Conservation (phyloP, 306 rosid species). For the Arachis stenosperma region DNA sequence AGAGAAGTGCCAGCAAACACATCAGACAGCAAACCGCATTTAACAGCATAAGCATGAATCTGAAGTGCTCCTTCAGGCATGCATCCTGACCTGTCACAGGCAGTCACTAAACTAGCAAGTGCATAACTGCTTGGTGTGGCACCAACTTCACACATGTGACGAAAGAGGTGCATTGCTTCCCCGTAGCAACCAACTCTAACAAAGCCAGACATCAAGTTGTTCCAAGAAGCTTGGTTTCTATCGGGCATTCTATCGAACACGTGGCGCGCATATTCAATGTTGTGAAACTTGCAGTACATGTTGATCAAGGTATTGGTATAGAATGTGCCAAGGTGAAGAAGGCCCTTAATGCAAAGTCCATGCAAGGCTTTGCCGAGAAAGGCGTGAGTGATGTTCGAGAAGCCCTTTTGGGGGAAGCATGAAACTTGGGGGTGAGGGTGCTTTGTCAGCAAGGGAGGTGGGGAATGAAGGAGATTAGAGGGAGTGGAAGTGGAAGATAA, state of each 20-base stretch:
- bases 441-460: constrained; percentile 42
- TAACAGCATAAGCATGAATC: constrained; percentile 73
- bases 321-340: constrained; percentile 56
- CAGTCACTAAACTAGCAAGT: constrained; percentile 76
- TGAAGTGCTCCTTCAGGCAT: constrained; percentile 66
- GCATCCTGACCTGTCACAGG: constrained; percentile 76
- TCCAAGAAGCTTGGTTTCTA: constrained; percentile 90
- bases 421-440: constrained; percentile 72
- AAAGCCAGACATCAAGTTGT: constrained; percentile 80
- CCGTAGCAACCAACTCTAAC: constrained; percentile 61
- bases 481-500: too few species aligned
- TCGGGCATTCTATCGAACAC: constrained; percentile 65
- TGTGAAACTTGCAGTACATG: constrained; percentile 71
- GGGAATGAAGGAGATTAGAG: background rate
- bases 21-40: constrained; percentile 61
- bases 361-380: constrained; percentile 69
- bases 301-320: constrained; percentile 67
- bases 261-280: constrained; percentile 51
- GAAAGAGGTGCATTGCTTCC: constrained; percentile 64
- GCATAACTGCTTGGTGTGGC: constrained; percentile 61
- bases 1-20: constrained; percentile 82
- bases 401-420: constrained; percentile 69
- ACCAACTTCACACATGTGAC: constrained; percentile 51
- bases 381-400: constrained; percentile 66
- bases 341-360: constrained; percentile 63